A percentile compares a stretch with the other conserved stretches of the same genome.
Evolutionary conservation across 2,329 filamentous ascomycete species (phyloP).

Genomic region (Fusarium humuli): DNA sequence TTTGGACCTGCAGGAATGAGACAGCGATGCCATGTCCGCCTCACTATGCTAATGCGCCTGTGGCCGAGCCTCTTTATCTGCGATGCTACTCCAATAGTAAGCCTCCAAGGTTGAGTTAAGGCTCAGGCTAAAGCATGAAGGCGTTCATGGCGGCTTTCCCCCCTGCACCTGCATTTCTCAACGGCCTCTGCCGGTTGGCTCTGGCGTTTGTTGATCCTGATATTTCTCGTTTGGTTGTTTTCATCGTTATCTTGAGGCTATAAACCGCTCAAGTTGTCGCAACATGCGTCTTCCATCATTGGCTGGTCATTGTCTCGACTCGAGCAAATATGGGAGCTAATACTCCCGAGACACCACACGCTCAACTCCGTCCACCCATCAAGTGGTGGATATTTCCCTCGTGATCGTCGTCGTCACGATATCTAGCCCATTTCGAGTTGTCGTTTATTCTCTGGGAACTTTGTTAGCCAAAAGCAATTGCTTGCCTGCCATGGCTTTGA

Average conservation of each 20-base stretch:
- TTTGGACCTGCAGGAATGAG: slow-evolving; percentile 19
- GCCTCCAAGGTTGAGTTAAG: slow-evolving; percentile 19
- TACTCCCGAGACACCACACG: slow-evolving; percentile 30
- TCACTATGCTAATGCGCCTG: slow-evolving; percentile 20
- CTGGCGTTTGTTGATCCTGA: background rate
- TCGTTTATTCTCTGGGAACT: slow-evolving; percentile 25
- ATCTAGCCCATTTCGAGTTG: slow-evolving; percentile 35
- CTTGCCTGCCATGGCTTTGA: slow-evolving; percentile 21
- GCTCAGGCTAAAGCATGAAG: slow-evolving; percentile 20
- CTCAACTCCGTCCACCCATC: slow-evolving; percentile 22
- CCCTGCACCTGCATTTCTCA: slow-evolving; percentile 30
- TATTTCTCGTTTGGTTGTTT: slow-evolving; percentile 13
- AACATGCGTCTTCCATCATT: slow-evolving; percentile 2
- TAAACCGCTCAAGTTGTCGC: slow-evolving; percentile 15
- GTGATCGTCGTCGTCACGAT: slow-evolving; percentile 38
- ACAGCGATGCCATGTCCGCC: slow-evolving; percentile 21
- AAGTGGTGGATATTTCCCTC: slow-evolving; percentile 34
- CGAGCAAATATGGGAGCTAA: slow-evolving; percentile 6
- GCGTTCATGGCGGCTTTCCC: slow-evolving; percentile 25
- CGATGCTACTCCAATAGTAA: slow-evolving; percentile 23
- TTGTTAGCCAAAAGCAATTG: slow-evolving; percentile 14
- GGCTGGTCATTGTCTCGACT: slow-evolving; percentile 7
- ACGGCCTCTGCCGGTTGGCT: slow-evolving; percentile 1
- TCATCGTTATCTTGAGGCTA: slow-evolving; percentile 18
- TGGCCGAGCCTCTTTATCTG: slow-evolving; percentile 32